Evolutionary conservation across 1,284 basidiomycete species (phyloP).

Genomic region (Albatrellus sp.): DNA sequence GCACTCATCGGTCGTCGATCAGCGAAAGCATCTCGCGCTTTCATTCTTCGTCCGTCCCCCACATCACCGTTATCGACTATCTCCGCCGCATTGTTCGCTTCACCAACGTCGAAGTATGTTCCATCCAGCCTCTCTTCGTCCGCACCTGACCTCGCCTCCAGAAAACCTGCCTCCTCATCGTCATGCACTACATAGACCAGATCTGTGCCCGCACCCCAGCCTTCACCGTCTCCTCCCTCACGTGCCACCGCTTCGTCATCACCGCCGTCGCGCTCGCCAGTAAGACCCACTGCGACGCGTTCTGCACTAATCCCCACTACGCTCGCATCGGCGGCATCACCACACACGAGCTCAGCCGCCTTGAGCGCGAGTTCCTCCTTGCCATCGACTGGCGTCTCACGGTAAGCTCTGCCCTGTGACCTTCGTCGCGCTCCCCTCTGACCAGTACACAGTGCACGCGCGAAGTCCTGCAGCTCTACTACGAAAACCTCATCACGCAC

Average conservation of each 20-base stretch:
- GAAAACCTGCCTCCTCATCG: slow-evolving; percentile 83
- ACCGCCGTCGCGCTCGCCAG: slow-evolving; percentile 77
- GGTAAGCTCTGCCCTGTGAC: slow-evolving; percentile 38
- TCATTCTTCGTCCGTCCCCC: slow-evolving; percentile 81
- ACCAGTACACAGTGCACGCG: slow-evolving; percentile 49
- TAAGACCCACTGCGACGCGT: slow-evolving; percentile 88
- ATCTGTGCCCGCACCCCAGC: slow-evolving; percentile 76
- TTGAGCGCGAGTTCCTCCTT: slow-evolving; percentile 84
- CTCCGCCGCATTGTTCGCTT: slow-evolving; percentile 83
- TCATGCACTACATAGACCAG: slow-evolving; percentile 89
- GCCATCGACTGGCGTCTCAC: slow-evolving; percentile 87
- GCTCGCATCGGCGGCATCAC: slow-evolving; percentile 91
- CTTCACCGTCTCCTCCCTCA: slow-evolving; percentile 88
- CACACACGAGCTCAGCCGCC: slow-evolving; percentile 77
- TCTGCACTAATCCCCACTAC: slow-evolving; percentile 87
- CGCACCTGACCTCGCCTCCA: slow-evolving; percentile 19
- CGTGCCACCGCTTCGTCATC: slow-evolving; percentile 92
- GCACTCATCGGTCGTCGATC: slow-evolving; percentile 8
- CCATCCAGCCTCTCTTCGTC: neutral
- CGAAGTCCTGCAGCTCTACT: slow-evolving; percentile 74
- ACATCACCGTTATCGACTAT: slow-evolving; percentile 81
- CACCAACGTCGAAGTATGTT: slow-evolving; percentile 78
- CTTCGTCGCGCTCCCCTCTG: neutral
- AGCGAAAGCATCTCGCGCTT: slow-evolving; percentile 84
- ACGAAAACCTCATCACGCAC: slow-evolving; percentile 72